Evolutionary conservation across 345 rosid genomes (phyloP), one percentile per base, ranked within the genome.

Genomic region (Gossypium anomalum): DNA sequence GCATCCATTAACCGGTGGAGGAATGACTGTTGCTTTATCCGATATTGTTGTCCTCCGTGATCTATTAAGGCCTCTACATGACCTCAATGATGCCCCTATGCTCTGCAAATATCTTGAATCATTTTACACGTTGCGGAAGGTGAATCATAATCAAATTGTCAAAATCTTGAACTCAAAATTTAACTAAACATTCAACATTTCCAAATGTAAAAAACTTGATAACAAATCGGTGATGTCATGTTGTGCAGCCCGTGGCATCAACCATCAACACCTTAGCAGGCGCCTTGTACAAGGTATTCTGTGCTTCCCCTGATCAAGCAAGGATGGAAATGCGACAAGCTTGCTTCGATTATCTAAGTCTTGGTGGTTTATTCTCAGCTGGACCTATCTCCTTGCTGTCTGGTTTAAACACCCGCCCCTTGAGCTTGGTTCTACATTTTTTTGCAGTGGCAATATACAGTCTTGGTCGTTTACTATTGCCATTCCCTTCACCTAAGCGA

Each of bases 61-160:
- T 74, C 83, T 84, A 15, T 83, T 84, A 9, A 80, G 83, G 72
- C 85, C 87, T 2, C 55, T 84, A 19, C 79, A 20, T 2, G 84
- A 82, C 75, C 85, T 84, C 47, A 82, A 58, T 1, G 87, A 84
- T 10, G 83, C 85, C 6, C 57, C 85, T 16, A 84, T 80, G 27
- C 85, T 84, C 23, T 82, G 87, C 80, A 82, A 76, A 68, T 84
- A 84, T 74, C 87, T 84, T 0, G 87, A 84, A 70, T 84, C 85
- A 0, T 84, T 84, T 34, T 84, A 84, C 77, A 84, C 87, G 0
- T 48, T 48, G 16, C 52, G 51, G 38, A 34, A 34, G 38, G 38
- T 34, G 38, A 34, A 34, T 34, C 62, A 57, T 57, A 57, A 57
- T 9, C 27, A 10, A 27, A 57, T 57, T 57, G 60, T 56, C 25